Conservation (phyloP, 2,329 filamentous ascomycete species). For the Colletotrichum sp. region DNA sequence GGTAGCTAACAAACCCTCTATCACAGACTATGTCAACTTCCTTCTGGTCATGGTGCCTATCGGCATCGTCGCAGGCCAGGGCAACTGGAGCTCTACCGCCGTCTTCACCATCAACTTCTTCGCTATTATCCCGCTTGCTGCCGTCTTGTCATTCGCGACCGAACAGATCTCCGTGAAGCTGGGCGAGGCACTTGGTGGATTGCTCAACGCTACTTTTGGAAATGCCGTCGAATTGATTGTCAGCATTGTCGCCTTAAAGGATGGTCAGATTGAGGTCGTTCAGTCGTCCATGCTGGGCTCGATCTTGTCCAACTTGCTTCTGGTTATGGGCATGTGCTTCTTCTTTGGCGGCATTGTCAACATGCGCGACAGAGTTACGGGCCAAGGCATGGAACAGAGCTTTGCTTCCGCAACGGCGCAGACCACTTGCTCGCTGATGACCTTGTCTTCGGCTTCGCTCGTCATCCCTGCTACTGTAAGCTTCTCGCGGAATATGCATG, state of each 20-base stretch:
- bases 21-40: constrained; percentile 67
- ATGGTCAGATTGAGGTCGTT: constrained; percentile 92
- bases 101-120: constrained; percentile 82
- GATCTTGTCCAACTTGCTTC: constrained; percentile 90
- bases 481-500: background rate
- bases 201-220: constrained; percentile 79
- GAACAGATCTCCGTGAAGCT: constrained; percentile 77
- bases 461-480: constrained; percentile 76
- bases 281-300: constrained; percentile 97
- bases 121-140: constrained; percentile 78
- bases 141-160: constrained; percentile 77
- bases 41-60: constrained; percentile 76
- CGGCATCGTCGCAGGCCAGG: constrained; percentile 69
- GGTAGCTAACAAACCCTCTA: constrained; percentile 1
- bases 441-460: constrained; percentile 76
- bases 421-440: constrained; percentile 78
- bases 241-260: constrained; percentile 86
- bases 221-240: constrained; percentile 85
- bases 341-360: constrained; percentile 74
- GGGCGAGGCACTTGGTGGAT: constrained; percentile 75
- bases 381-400: constrained; percentile 67
- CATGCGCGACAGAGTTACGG: constrained; percentile 55
- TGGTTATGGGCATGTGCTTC: constrained; percentile 85
- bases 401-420: constrained; percentile 82
- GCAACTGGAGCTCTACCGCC: constrained; percentile 67